Conservation (phyloP, 495 filamentous ascomycete species). For the Amorphotheca resinae region DNA sequence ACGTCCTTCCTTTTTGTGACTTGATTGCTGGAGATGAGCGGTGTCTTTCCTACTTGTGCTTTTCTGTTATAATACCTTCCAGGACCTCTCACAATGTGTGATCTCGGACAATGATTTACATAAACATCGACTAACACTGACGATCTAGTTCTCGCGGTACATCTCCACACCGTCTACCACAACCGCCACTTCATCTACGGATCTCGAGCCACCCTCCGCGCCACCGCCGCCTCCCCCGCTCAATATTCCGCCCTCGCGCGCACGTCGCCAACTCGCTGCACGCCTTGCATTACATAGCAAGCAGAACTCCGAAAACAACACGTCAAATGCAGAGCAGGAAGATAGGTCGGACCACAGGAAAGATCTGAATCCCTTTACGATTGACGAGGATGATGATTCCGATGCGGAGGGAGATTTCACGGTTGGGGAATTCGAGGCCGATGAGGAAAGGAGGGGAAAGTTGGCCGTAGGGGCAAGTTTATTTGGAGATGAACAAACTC, state of each 20-base stretch:
- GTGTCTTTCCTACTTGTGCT: neutral
- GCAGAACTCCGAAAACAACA: slow-evolving; percentile 32
- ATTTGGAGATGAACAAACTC: neutral
- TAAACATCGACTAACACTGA: slow-evolving; percentile 4
- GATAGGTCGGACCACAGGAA: slow-evolving; percentile 10
- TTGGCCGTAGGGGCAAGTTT: slow-evolving; percentile 1
- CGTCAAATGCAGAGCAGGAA: slow-evolving; percentile 11
- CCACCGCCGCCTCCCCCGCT: slow-evolving; percentile 52
- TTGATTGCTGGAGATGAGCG: neutral
- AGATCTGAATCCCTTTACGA: slow-evolving; percentile 18
- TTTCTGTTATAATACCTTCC: slow-evolving; percentile 5
- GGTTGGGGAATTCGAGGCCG: slow-evolving; percentile 17
- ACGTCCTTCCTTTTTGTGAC: neutral
- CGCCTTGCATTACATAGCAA: slow-evolving; percentile 71
- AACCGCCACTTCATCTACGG: slow-evolving; percentile 12
- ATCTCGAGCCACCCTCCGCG: slow-evolving; percentile 35
- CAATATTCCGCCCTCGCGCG: slow-evolving; percentile 75
- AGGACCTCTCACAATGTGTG: slow-evolving; percentile 5
- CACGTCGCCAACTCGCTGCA: slow-evolving; percentile 70
- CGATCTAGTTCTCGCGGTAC: slow-evolving; percentile 19
- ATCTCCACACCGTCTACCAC: slow-evolving; percentile 23
- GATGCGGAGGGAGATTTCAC: slow-evolving; percentile 27
- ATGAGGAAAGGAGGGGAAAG: slow-evolving; percentile 13
- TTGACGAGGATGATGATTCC: slow-evolving; percentile 36
- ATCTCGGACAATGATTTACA: neutral